Base-by-base conservation (phyloP, 108 stramenopile genomes). In the Discostella stelligeroides region DNA sequence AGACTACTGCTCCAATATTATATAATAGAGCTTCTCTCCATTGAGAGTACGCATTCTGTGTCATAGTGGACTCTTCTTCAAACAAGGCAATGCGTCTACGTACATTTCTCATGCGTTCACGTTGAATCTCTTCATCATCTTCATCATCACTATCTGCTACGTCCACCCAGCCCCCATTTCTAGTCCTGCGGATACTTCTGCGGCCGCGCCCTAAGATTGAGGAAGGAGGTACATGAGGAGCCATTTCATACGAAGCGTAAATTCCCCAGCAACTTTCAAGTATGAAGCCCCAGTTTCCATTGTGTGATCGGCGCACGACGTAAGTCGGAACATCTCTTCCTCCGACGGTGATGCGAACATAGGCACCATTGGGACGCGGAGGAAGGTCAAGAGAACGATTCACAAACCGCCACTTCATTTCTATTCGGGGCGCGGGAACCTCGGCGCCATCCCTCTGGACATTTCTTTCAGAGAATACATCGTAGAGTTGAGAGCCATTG, bases 1-100 rank as follows among this genome's bases (percentile, higher is more conserved):
- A 63, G 11, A 49, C 55, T 15, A 71, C 63, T 27, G 86, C 82
- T n/a, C 88, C 87, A 74, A 81, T 71, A 68, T 92, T 92, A 68
- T 92, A 92, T 46, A 92, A 70, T 61, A 92, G 82, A 10, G 91
- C 91, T 63, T 89, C 91, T 50, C 88, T 79, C 88, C 91, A 90
- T 69, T 92, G 88, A 14, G 74, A 53, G 18, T 73, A 63, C 27
- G 71, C 89, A 15, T 88, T 83, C n/a, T 89, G 66, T 24, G 60
- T 51, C 66, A 92, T 82, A 8, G 68, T 54, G 12, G 83, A 74
- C 56, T 88, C 91, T 27, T 85, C 81, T 0, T 80, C 59, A 78
- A 63, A 43, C 57, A 66, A 54, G 24, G 66, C 41, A 29, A 54
- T 56, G 43, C 72, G 72, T 14, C 72, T 41, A 25, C 76, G 70